Base-by-base conservation (phyloP, 441 rosid species). In the Euphorbia schlechtendalii region DNA sequence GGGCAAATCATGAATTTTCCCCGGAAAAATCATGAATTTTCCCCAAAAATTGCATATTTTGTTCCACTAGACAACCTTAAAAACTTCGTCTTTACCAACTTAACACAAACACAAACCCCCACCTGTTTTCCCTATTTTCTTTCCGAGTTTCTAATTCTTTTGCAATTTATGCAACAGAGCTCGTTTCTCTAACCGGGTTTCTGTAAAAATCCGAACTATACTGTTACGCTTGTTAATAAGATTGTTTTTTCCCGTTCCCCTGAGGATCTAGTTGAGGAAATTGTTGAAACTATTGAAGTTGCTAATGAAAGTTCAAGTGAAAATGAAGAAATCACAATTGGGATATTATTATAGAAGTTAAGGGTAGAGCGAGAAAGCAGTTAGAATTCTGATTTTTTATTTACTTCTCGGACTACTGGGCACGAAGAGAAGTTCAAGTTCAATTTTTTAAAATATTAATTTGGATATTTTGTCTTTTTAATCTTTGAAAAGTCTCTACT, bases 371-470 rank as follows among this genome's bases (percentile, higher is more conserved):
- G n/a, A n/a, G n/a, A 78, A 63, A 85, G 93, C 64, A 81, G 92
- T 69, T 84, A 85, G 65, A 85, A 95, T 72, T 93, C 92, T 17
- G 92, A 86, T 59, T 79, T 90, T 64, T 78, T 80, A 76, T n/a
- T n/a, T n/a, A 80, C 82, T 13, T 82, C 93, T 5, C 96, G 82
- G 66, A 72, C 84, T 15, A 80, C 78, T 1, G 87, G 80, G 58
- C 82, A 64, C 4, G 96, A 80, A 41, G 91, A 84, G 62, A 84
- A 78, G 49, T n/a, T n/a, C n/a, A n/a, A n/a, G n/a, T n/a, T n/a
- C n/a, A n/a, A n/a, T n/a, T n/a, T n/a, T n/a, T n/a, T n/a, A n/a
- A n/a, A n/a, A n/a, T n/a, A n/a, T n/a, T n/a, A n/a, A n/a, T n/a
- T n/a, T n/a, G n/a, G n/a, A n/a, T n/a, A n/a, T n/a, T n/a, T n/a